Evolutionary conservation across 345 rosid species (phyloP), one percentile per base, ranked within the genome.

Genomic region (Leavenworthia alabamica): DNA sequence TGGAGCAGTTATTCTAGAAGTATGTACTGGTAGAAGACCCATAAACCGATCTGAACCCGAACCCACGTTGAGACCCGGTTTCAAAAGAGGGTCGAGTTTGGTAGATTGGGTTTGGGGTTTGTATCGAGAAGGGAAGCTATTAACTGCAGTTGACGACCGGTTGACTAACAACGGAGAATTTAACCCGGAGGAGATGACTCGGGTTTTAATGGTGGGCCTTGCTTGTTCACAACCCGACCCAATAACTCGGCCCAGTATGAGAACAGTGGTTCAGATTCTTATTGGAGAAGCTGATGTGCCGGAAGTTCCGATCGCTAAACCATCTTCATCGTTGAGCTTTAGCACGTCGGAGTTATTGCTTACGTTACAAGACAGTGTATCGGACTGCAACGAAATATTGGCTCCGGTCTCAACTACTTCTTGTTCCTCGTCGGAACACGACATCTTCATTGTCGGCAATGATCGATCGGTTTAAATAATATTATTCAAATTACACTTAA

Each of bases 71-170:
- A 40, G 43, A 57, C 31, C 71, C 12, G 63, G 68, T 31, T 77
- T 44, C 0, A 83, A 82, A 7, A 71, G 56, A 7, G 76, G 70
- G 16, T 72, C 84, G 57, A 94, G 88, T 74, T 77, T 94, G 72
- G 99, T 94, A 31, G 97, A 90, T 45, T 94, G 99, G 99, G 97
- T 88, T 17, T 90, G 99, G 99, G 74, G 84, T 15, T 72, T 90
- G 67, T 90, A 90, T 75, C 76, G 90, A 45, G 97, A 88, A 59
- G 97, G 87, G 16, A 76, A 78, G 62, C 60, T 94, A 33, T 52
- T 86, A 36, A 63, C 60, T 26, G 92, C 96, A 3, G 93, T 84
- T 1, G 99, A 94, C 54, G 71, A 75, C 0, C 82, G 88, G 70
- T 89, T 94, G 0, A 41, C 23, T 0, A 22, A 10, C 12, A 83